Percentiles rank a stretch among this genome's conserved stretches.
phyloP scores from a whole-genome alignment of 202 grass and related monocot genomes.

The Setaria italica region DNA sequence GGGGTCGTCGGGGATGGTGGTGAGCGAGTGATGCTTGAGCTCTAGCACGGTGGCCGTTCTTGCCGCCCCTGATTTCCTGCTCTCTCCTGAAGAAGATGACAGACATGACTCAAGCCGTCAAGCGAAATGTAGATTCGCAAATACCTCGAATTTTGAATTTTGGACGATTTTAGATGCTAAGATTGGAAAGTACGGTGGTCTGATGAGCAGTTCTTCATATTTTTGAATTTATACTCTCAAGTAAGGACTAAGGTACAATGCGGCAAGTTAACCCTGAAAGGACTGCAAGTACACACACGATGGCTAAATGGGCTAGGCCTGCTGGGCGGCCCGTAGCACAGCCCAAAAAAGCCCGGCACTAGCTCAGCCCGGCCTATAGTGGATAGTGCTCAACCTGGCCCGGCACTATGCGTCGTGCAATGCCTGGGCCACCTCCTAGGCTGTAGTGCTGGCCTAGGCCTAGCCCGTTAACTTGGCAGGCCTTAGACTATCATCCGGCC shows the following conservation, averaged over 20 bases:
- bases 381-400: too few relatives aligned
- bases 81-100: conserved; percentile 49
- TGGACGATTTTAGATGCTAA: background rate
- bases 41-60: conserved; percentile 48
- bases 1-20: conserved; percentile 29
- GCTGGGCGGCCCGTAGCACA: too few relatives aligned
- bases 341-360: too few relatives aligned
- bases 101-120: background rate
- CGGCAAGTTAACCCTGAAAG: background rate
- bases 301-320: too few relatives aligned
- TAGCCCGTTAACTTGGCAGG: too few relatives aligned
- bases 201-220: background rate
- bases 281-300: background rate
- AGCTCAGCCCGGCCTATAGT: too few relatives aligned
- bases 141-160: too few relatives aligned
- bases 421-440: too few relatives aligned
- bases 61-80: conserved; percentile 18
- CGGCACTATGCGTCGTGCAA: too few relatives aligned
- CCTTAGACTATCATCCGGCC: too few relatives aligned
- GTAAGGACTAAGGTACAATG: background rate
- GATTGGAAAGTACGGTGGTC: background rate
- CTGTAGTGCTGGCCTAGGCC: too few relatives aligned
- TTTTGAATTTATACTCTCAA: background rate
- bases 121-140: too few relatives aligned
- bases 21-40: conserved; percentile 56